These are phyloP conservation scores for Fraxinus excelsior DNA, from an alignment of 257 asterid genomes.

Conservation along the genomic window DNA sequence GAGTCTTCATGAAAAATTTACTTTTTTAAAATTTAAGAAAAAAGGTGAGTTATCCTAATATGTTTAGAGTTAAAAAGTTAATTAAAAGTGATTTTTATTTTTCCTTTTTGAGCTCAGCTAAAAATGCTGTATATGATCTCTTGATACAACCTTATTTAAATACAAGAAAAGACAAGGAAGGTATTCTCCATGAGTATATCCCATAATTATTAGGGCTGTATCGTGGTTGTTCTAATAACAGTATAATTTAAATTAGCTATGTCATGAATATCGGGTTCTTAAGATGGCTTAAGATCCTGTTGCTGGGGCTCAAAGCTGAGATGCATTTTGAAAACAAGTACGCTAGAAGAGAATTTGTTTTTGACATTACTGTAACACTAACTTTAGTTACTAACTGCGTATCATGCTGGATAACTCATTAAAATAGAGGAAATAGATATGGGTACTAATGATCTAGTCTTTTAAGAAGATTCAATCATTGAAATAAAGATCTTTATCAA, in stretches of 20 bases:
- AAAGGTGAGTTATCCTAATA: background rate
- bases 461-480: background rate
- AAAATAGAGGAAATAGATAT: background rate
- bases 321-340: background rate
- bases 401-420: background rate
- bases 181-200: background rate
- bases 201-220: background rate
- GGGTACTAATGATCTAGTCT: background rate
- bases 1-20: background rate
- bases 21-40: background rate
- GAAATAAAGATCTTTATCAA: background rate
- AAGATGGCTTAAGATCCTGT: background rate
- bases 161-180: background rate
- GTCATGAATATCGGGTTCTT: background rate
- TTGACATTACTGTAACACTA: background rate
- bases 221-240: background rate
- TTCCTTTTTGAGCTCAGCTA: background rate
- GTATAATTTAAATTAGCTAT: background rate
- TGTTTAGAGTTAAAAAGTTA: background rate
- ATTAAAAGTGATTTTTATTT: background rate
- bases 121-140: background rate
- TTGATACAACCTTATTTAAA: background rate
- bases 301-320: background rate
- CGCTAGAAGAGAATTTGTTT: background rate
- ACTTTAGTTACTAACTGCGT: background rate